Base-by-base conservation (phyloP, 495 filamentous ascomycete species). In the Daldinia bambusicola region DNA sequence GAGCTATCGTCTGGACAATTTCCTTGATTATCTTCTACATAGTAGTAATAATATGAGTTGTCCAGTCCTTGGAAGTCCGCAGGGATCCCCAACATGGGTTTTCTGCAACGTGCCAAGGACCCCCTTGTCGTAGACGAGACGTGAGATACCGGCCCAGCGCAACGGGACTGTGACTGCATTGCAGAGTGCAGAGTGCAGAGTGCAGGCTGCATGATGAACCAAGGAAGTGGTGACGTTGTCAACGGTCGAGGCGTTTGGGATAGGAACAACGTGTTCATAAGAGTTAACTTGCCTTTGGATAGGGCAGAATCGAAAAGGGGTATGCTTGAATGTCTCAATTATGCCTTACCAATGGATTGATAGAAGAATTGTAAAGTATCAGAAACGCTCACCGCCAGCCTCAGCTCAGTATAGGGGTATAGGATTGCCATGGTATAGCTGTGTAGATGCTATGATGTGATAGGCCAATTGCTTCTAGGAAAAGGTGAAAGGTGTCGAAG, bases 21-120 rank as follows among this genome's bases (percentile, higher is more conserved):
- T 61, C 65, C 56, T 67, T 56, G 61, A 64, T 30, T 51, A 56
- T 32, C 32, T 65, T 34, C 32, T 61, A n/a, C n/a, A n/a, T n/a
- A n/a, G n/a, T n/a, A n/a, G n/a, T n/a, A n/a, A n/a, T n/a, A n/a
- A n/a, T n/a, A n/a, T 40, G 56, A 34, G 66, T 50, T 55, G 37
- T 38, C 50, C 22, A 31, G 70, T 26, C 26, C 26, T 26, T 26
- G 26, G 3, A 1, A 26, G 26, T 1, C 3, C 61, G 65, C 60
- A 52, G 65, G 41, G 31, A 61, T 37, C 59, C 45, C 20, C 38
- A 50, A 41, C 65, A 68, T n/a, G 61, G 70, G 60, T 66, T 38
- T 26, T 48, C 55, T 72, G 65, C 65, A 65, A 72, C 65, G 57
- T 56, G 70, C 70, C 70, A 72, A 72, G 61, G 31, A 26, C 14